Base-by-base conservation (phyloP, 1,139 yeast species). In the Barnettozyma hawaiiensis region DNA sequence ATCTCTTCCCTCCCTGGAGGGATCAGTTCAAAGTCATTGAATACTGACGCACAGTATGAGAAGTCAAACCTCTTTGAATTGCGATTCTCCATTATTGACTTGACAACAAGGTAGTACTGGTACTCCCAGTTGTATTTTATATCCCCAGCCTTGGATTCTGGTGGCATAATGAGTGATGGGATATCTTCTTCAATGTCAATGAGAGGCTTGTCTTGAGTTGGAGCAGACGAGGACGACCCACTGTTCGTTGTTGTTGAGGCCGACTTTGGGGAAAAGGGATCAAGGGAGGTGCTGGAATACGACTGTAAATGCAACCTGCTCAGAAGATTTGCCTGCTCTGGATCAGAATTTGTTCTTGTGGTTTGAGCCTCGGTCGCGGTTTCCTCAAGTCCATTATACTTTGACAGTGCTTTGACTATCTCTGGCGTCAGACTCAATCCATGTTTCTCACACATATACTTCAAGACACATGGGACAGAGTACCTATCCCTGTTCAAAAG, bases 371-470 rank as follows among this genome's bases (percentile, higher is more conserved):
- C 28, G 15, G 11, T 35, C 4, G 23, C 9, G 2, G 29, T n/a
- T 14, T 14, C 29, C 10, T n/a, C 16, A 7, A n/a, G 26, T 8
- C 27, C 12, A 31, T 28, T 41, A 22, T 37, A 44, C 16, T 20
- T 32, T 14, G 27, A 15, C 16, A 38, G 11, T 3, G 35, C 18
- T 8, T 37, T 39, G 14, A 35, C 16, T 4, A 39, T 39, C 7
- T 39, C 29, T 11, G 36, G 23, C 18, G 28, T 35, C 10, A 41
- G 40, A 15, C 18, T 19, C n/a, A 45, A 31, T 18, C 40, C 40
- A 32, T 48, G 51, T 19, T 37, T 33, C n/a, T 37, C 24, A 14
- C 40, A 41, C 39, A 45, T 29, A 19, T 45, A 47, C 37, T 40
- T 41, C n/a, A 48, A 18, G 14, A 45, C 45, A 34, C 50, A 47